These are phyloP conservation scores for Penicillium paradoxum DNA, from an alignment of 495 filamentous ascomycete genomes.

Conservation along the genomic window DNA sequence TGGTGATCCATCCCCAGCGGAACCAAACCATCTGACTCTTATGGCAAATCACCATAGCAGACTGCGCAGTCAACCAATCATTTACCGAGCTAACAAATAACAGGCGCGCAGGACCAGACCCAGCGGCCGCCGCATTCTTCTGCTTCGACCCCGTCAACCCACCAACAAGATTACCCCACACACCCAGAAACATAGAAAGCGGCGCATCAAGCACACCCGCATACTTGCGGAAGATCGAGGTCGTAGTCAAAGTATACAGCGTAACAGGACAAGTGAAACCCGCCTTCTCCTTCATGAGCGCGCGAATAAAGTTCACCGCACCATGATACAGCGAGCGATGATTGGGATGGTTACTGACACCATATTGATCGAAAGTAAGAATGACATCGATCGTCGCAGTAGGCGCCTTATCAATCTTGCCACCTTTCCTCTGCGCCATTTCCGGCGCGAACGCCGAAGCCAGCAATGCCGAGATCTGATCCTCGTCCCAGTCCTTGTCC, in stretches of 20 bases:
- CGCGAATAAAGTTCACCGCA: slow-evolving; percentile 63
- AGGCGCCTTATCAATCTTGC: slow-evolving; percentile 28
- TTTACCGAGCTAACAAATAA: slow-evolving; percentile 64
- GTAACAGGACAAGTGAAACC: slow-evolving; percentile 71
- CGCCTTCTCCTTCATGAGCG: slow-evolving; percentile 54
- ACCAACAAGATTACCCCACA: slow-evolving; percentile 33
- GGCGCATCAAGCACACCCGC: slow-evolving; percentile 66
- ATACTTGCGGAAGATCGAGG: slow-evolving; percentile 75
- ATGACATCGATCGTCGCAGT: slow-evolving; percentile 70
- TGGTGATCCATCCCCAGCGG: slow-evolving; percentile 87
- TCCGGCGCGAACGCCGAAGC: slow-evolving; percentile 63
- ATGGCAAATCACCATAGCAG: slow-evolving; percentile 83
- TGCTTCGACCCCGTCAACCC: slow-evolving; percentile 30
- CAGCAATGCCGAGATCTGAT: slow-evolving; percentile 63
- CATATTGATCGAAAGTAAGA: slow-evolving; percentile 78
- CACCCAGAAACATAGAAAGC: slow-evolving; percentile 51
- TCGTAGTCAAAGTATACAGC: slow-evolving; percentile 74
- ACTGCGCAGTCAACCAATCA: slow-evolving; percentile 63
- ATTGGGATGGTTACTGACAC: slow-evolving; percentile 84
- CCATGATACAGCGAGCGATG: slow-evolving; percentile 84
- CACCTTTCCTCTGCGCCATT: slow-evolving; percentile 28
- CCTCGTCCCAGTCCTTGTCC: slow-evolving; percentile 66
- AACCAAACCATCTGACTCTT: slow-evolving; percentile 99
- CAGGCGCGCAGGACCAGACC: slow-evolving; percentile 43
- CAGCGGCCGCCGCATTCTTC: slow-evolving; percentile 20